phyloP scores from a whole-genome alignment of 1,284 basidiomycete species.

The Rhodofomes roseus region DNA sequence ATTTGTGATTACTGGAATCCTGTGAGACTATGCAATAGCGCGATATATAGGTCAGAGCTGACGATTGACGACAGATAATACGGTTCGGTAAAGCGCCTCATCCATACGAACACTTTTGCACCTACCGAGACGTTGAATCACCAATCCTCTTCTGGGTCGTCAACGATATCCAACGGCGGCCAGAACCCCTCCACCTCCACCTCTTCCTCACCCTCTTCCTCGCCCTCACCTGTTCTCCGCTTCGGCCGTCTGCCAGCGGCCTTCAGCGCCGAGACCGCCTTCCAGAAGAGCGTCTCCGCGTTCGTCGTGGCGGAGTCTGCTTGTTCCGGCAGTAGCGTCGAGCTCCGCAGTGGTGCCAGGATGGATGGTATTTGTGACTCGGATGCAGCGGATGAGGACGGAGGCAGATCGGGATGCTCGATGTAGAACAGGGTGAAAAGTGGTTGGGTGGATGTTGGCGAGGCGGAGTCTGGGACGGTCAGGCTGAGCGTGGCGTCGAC shows the following conservation, averaged over 20 bases:
- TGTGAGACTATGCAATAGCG: background rate
- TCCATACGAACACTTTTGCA: background rate
- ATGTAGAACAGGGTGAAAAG: constrained; percentile 57
- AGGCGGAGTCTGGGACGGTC: constrained; percentile 19
- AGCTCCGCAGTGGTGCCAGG: constrained; percentile 36
- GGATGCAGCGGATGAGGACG: constrained; percentile 7
- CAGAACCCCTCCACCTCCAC: constrained; percentile 30
- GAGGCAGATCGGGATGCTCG: constrained; percentile 31
- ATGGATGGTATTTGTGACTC: constrained; percentile 21
- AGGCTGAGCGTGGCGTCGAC: constrained; percentile 45
- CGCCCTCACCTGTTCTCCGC: constrained; percentile 2
- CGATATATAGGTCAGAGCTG: no score
- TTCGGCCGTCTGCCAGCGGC: constrained; percentile 12
- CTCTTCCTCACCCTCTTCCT: constrained; percentile 8
- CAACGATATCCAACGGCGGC: constrained; percentile 31
- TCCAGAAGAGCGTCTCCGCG: constrained; percentile 64
- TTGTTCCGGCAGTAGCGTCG: constrained; percentile 45
- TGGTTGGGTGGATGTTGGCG: constrained; percentile 27
- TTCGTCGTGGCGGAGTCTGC: constrained; percentile 54
- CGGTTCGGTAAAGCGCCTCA: background rate
- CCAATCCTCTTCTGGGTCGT: constrained; percentile 24
- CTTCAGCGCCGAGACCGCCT: constrained; percentile 30
- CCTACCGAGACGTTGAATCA: constrained; percentile 1
- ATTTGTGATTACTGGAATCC: background rate
- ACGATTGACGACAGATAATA: no score